Conservation (phyloP, 2,329 filamentous ascomycete species). For the Didymella keratinophila region DNA sequence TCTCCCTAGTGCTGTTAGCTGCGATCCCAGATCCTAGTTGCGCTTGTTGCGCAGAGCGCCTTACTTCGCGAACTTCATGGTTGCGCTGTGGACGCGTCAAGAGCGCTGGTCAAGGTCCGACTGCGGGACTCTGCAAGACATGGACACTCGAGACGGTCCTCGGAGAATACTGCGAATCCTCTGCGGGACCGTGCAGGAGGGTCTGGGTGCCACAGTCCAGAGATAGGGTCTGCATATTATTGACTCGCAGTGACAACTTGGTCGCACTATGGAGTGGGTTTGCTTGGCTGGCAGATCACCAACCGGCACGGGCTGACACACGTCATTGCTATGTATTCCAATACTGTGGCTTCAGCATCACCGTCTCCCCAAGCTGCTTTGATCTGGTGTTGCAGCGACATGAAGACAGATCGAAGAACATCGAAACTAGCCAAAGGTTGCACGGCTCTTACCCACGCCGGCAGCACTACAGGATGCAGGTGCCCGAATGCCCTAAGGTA, state of each 20-base stretch:
- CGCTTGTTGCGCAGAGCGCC: slow-evolving; percentile 25
- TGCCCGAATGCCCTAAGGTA: not conserved
- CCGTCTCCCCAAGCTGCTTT: not conserved
- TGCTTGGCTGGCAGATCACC: slow-evolving; percentile 8
- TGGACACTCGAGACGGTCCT: not conserved
- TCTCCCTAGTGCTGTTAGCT: slow-evolving; percentile 62
- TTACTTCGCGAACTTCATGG: slow-evolving; percentile 70
- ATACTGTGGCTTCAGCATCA: not conserved
- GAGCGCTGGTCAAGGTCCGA: not conserved
- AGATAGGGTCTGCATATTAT: not conserved
- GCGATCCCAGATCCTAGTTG: not conserved
- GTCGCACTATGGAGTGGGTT: slow-evolving; percentile 6
- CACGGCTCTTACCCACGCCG: not conserved
- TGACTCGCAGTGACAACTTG: slow-evolving; percentile 3
- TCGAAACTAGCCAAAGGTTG: not conserved
- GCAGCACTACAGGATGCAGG: not conserved
- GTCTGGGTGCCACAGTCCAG: slow-evolving; percentile 4
- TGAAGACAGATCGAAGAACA: not conserved
- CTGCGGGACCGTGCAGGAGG: slow-evolving; percentile 2
- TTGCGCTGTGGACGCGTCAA: slow-evolving; percentile 23
- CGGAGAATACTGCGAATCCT: not conserved
- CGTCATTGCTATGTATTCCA: not conserved
- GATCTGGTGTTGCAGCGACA: not conserved
- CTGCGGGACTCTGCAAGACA: slow-evolving; percentile 2
- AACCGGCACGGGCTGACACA: slow-evolving; percentile 4